Conservation (phyloP, 192 early-diverging fungal genomes). For the Diversispora eburnea region DNA sequence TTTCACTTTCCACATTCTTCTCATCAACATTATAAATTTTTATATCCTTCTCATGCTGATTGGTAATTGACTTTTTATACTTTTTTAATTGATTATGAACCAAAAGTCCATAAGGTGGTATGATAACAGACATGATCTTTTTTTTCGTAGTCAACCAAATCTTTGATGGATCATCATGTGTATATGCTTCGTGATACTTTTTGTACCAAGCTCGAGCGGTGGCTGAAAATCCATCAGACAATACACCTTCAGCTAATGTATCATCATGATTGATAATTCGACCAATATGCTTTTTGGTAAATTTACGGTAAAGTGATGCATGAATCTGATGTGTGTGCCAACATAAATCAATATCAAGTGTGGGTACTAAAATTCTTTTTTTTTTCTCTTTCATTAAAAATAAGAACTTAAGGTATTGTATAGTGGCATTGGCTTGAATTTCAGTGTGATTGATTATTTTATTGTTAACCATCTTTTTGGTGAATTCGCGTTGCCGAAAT, state of each 20-base stretch:
- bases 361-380: conserved; percentile 53
- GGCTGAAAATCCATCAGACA: conserved; percentile 40
- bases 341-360: conserved; percentile 61
- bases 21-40: no score
- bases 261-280: conserved; percentile 67
- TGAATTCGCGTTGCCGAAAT: conserved; percentile 50
- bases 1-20: no score
- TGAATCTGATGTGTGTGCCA: conserved; percentile 71
- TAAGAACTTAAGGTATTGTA: conserved; percentile 49
- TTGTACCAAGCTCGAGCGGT: conserved; percentile 51
- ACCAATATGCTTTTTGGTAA: conserved; percentile 40
- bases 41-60: no score
- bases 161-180: conserved; percentile 25
- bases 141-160: conserved; percentile 31
- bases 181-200: conserved; percentile 43
- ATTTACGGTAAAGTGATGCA: conserved; percentile 51
- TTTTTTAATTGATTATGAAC: no score
- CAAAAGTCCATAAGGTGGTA: conserved; percentile 40
- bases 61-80: no score
- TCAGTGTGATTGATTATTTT: conserved; percentile 30
- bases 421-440: conserved; percentile 33
- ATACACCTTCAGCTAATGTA: conserved; percentile 36
- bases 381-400: conserved; percentile 37
- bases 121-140: conserved; percentile 28
- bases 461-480: conserved; percentile 45